Base-by-base conservation (phyloP, 108 stramenopile species). In the Cyclostephanos tholiformis region DNA sequence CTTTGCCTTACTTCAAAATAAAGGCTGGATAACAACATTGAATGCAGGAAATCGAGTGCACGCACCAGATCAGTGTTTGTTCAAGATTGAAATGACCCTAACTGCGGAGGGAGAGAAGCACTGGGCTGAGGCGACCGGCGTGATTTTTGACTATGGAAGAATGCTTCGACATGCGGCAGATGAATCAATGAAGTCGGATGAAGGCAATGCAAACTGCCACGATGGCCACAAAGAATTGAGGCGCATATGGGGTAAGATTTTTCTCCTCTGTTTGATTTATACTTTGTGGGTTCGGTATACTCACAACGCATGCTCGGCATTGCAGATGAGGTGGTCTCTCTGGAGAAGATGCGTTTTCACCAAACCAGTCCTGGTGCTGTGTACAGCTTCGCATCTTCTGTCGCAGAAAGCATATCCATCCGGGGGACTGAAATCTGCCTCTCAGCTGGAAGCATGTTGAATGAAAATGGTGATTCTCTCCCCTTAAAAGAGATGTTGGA, bases 61-160 rank as follows among this genome's bases (percentile, higher is more conserved):
- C 32, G 83, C 77, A 62, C 87, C 90, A 13, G 90, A 91, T 77
- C 89, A 93, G 53, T 72, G 71, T 20, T 74, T 91, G 41, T 91
- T 91, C 69, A 87, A 91, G 71, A 67, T 95, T 55, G 79, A 86
- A 27, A 68, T 93, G 56, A 79, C 57, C 67, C 74, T 95, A 67
- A 95, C 94, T 6, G 84, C 84, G 39, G 76, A 86, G 46, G 94
- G 94, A 50, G 94, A 95, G 79, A 60, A 77, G 55, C 27, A 86
- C 30, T 93, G 90, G 91, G 71, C 86, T 70, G 70, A 89, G 46
- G 86, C 93, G 0, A 87, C 77, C 3, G 73, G 79, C 27, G 68
- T 76, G 19, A 79, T 95, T 13, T 87, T 95, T 75, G 78, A 60
- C 11, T 88, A 95, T 70, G 85, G 75, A 65, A 86, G 83, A 29